Evolutionary conservation across 306 rosid genomes (phyloP), one percentile per base, ranked within the genome.

Genomic region (Quillaja saponaria): DNA sequence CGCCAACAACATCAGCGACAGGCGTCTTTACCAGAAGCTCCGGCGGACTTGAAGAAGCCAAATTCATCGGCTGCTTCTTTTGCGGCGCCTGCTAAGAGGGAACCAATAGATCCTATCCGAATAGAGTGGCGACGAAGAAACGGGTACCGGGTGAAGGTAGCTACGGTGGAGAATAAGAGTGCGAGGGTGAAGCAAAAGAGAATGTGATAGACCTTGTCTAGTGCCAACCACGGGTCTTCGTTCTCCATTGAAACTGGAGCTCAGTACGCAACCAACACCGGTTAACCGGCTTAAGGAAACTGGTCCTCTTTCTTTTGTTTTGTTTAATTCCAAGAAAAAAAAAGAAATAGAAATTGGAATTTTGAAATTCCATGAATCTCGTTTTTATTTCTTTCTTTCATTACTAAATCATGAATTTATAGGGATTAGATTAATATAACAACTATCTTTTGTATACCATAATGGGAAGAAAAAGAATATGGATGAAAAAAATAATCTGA

Each of bases 11-110:
- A 67, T 91, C 87, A 18, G 97, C 66, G 10, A 80, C 20, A n/a
- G n/a, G 84, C 89, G 46, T 90, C 96, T 45, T 54, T 82, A 37
- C 70, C 25, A 20, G 95, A 90, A 44, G 96, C 95, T 4, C 91
- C 95, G 11, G 89, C 73, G 13, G 96, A 86, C 13, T 39, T 76
- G 71, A 90, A 90, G 78, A 56, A 82, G 4, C 91, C 87, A 8
- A 90, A 82, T 48, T 86, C 84, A 66, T 90, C 95, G 59, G 91
- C 96, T 54, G 72, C 73, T 64, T 90, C 96, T 76, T 90, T 90
- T 59, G 81, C 89, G 53, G 85, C 96, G 53, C 95, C 95, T 78
- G 79, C 80, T 6, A 74, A 64, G 64, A 89, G 87, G 14, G 96
- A 86, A n/a, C 49, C 34, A 12, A 72, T 52, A 34, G 90, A 84